These are phyloP conservation scores for Dipodascopsis uninucleata DNA, from an alignment of 805 yeast species.

Conservation along the genomic window DNA sequence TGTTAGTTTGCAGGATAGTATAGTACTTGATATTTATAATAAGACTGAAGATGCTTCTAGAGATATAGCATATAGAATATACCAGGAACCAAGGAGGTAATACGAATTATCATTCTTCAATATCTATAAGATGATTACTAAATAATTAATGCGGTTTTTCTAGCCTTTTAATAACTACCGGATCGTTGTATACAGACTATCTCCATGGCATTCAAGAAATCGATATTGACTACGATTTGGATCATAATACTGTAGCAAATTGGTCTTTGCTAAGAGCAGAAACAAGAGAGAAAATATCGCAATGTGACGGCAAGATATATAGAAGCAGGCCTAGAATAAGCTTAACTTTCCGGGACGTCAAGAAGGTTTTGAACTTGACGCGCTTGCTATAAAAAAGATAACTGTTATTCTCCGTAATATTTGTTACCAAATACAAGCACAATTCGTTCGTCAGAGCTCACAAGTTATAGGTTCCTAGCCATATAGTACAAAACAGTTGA, in stretches of 20 bases:
- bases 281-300: constrained; percentile 2
- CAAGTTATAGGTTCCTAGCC: too few species aligned
- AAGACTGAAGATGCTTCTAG: constrained; percentile 11
- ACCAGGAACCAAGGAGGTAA: constrained; percentile 25
- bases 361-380: constrained; percentile 14
- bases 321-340: constrained; percentile 14
- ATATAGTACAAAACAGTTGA: too few species aligned
- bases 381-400: constrained; percentile 3
- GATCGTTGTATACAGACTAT: constrained; percentile 12
- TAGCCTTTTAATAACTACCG: constrained; percentile 21
- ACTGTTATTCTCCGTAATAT: too few species aligned
- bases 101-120: not conserved
- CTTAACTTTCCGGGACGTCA: constrained; percentile 25
- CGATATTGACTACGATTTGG: constrained; percentile 8
- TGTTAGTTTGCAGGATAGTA: constrained; percentile 17
- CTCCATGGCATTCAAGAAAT: constrained; percentile 24
- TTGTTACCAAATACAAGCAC: too few species aligned
- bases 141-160: too few species aligned
- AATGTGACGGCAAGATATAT: constrained; percentile 1
- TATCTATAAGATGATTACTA: not conserved
- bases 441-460: too few species aligned
- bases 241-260: constrained; percentile 12
- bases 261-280: constrained; percentile 15
- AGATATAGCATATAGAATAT: constrained; percentile 11
- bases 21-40: constrained; percentile 18